phyloP scores from a whole-genome alignment of 352 stramenopile genomes.

The Globisporangium splendens region DNA sequence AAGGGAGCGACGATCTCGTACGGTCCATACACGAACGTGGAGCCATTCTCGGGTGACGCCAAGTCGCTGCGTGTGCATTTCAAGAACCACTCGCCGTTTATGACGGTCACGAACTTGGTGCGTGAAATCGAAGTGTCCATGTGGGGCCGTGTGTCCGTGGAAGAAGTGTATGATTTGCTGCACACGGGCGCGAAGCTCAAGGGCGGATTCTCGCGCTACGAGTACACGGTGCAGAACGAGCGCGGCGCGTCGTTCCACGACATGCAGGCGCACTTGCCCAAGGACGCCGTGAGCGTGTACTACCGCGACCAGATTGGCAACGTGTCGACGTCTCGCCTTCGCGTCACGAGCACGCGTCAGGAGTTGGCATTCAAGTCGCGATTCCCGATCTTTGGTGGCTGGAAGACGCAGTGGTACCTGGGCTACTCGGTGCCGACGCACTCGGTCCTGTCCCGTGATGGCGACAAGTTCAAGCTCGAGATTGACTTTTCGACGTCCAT shows the following conservation, averaged over 20 bases:
- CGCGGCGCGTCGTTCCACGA: conserved; percentile 76
- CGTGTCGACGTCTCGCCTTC: conserved; percentile 80
- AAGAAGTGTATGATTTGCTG: conserved; percentile 86
- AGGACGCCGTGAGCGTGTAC: conserved; percentile 84
- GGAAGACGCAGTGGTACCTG: conserved; percentile 88
- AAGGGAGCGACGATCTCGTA: conserved; percentile 80
- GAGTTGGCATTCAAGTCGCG: conserved; percentile 81
- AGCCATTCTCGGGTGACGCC: conserved; percentile 29
- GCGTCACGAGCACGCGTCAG: conserved; percentile 39
- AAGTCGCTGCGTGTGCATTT: conserved; percentile 69
- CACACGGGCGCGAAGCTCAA: conserved; percentile 85
- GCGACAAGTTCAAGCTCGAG: conserved; percentile 78
- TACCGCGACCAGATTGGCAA: conserved; percentile 91
- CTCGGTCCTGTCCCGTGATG: conserved; percentile 62
- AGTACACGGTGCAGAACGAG: conserved; percentile 70
- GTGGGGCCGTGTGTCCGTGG: conserved; percentile 85
- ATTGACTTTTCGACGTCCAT: conserved; percentile 85
- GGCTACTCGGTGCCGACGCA: conserved; percentile 85
- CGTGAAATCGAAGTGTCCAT: conserved; percentile 89
- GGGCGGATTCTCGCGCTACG: conserved; percentile 83
- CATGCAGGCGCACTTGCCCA: conserved; percentile 62
- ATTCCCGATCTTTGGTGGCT: conserved; percentile 87
- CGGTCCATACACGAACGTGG: conserved; percentile 70
- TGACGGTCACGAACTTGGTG: conserved; percentile 80
- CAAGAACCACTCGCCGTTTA: conserved; percentile 85